Conservation (phyloP, 2,329 filamentous ascomycete species). For the Fonsecaea pugnacius region DNA sequence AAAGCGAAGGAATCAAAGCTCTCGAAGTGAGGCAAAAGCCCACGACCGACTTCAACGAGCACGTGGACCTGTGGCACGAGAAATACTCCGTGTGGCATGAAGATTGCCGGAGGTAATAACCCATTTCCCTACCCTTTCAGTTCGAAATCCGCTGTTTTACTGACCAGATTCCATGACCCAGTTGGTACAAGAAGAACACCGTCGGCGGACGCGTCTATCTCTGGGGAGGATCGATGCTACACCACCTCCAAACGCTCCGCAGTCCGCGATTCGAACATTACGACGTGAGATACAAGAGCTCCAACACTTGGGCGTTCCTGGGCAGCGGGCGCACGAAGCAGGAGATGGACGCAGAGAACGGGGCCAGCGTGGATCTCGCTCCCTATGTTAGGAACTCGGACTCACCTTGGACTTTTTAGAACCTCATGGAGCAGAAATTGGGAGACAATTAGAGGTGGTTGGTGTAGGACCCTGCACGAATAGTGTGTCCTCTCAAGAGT, state of each 20-base stretch:
- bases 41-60: constrained; percentile 20
- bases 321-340: constrained; percentile 52
- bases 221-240: constrained; percentile 15
- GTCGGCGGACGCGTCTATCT: constrained; percentile 5
- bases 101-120: constrained; percentile 34
- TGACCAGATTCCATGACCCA: no score
- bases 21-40: constrained; percentile 17
- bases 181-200: constrained; percentile 13
- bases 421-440: no score
- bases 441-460: no score
- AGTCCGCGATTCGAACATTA: constrained; percentile 43
- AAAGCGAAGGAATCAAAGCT: constrained; percentile 18
- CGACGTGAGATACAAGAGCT: constrained; percentile 42
- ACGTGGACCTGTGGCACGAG: constrained; percentile 23
- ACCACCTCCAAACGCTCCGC: constrained; percentile 39
- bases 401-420: constrained; percentile 9
- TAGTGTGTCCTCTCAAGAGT: no score
- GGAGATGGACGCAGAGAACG: neutral
- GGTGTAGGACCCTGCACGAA: no score
- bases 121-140: neutral
- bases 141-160: no score
- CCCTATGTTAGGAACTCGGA: constrained; percentile 7
- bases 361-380: no score
- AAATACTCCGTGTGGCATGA: constrained; percentile 19
- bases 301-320: constrained; percentile 44